Percentiles rank a stretch among this genome's conserved stretches.
These are phyloP conservation scores for Prosopis cineraria DNA, from an alignment of 306 rosid species.

Conservation along the genomic window DNA sequence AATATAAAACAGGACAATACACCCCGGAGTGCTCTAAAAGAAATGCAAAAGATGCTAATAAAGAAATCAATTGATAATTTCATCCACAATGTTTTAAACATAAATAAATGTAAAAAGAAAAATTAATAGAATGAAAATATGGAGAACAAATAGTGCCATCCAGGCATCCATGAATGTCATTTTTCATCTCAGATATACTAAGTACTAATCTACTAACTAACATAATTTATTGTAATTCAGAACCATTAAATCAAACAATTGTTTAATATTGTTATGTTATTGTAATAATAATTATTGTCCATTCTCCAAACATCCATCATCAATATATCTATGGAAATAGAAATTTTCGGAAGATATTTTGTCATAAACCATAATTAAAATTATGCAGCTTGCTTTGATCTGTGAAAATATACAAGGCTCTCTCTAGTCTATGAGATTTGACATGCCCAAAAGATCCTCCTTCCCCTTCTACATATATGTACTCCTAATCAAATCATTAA, in stretches of 20 bases:
- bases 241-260: not conserved
- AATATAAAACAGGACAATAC: conserved; percentile 25
- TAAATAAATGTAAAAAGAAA: conserved; percentile 8
- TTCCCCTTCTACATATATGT: not conserved
- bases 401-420: not conserved
- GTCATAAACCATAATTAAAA: not conserved
- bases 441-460: conserved; percentile 11
- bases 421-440: not conserved
- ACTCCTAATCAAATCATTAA: not conserved
- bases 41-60: conserved; percentile 8
- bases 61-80: conserved; percentile 1
- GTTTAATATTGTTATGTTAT: not conserved
- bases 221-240: not conserved
- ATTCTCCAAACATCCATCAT: not conserved
- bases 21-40: conserved; percentile 9
- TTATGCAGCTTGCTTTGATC: not conserved
- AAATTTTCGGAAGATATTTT: not conserved
- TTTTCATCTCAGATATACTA: conserved; percentile 3
- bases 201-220: not conserved
- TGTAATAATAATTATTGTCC: not conserved
- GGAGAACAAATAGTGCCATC: conserved; percentile 19
- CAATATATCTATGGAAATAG: not conserved
- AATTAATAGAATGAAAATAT: conserved; percentile 4
- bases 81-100: not conserved
- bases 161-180: conserved; percentile 12